phyloP scores from a whole-genome alignment of 306 rosid species.

The Gynostemma pentaphyllum region DNA sequence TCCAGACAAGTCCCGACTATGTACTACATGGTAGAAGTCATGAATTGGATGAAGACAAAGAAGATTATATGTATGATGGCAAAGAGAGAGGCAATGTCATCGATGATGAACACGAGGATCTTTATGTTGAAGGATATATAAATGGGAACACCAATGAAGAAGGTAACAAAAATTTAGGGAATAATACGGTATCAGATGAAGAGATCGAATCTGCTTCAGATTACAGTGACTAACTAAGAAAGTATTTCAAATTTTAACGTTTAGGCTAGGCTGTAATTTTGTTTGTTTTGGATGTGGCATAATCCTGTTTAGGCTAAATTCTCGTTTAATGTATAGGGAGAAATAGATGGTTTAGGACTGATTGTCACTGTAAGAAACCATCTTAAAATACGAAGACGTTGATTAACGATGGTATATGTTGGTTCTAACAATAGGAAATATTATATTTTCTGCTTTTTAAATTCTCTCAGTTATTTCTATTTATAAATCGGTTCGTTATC shows the following conservation, averaged over 20 bases:
- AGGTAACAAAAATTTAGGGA: conserved; percentile 22
- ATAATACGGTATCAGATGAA: conserved; percentile 14
- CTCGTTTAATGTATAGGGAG: too few relatives aligned
- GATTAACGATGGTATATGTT: too few relatives aligned
- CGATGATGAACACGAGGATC: conserved; percentile 4
- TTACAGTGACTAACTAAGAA: not conserved
- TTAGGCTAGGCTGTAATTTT: not conserved
- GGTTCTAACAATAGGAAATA: too few relatives aligned
- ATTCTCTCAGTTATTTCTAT: too few relatives aligned
- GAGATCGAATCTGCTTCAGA: conserved; percentile 19
- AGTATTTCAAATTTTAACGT: not conserved
- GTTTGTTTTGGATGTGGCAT: not conserved
- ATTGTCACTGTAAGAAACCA: too few relatives aligned
- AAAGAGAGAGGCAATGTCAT: not conserved
- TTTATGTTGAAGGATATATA: conserved; percentile 28
- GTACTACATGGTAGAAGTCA: conserved; percentile 18
- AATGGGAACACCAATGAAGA: conserved; percentile 24
- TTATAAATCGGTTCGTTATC: too few relatives aligned
- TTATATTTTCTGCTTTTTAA: too few relatives aligned
- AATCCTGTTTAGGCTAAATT: too few relatives aligned
- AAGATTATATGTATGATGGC: conserved; percentile 12
- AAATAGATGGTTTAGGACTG: too few relatives aligned
- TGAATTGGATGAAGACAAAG: conserved; percentile 13
- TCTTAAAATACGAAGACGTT: too few relatives aligned
- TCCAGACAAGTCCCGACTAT: conserved; percentile 22